Conservation (phyloP, 192 early-diverging fungal genomes). For the Mortierella alpina region DNA sequence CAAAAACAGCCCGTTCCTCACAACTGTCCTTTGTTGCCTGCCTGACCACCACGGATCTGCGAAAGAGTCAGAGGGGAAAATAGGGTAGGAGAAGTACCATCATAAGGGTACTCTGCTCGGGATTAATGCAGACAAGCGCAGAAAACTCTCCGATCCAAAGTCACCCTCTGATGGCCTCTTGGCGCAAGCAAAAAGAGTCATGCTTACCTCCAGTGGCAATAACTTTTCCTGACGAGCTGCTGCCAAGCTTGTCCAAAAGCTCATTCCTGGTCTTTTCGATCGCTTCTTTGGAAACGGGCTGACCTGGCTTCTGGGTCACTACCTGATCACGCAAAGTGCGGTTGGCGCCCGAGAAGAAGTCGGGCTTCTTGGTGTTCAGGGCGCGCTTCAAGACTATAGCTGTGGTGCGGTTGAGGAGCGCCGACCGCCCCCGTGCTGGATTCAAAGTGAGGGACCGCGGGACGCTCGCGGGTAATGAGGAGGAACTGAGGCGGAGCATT, state of each 20-base stretch:
- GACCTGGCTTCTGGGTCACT: conserved; percentile 2
- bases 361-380: conserved; percentile 26
- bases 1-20: too few relatives aligned
- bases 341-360: conserved; percentile 14
- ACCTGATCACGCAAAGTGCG: conserved; percentile 9
- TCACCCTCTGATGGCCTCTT: too few relatives aligned
- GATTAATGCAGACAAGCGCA: too few relatives aligned
- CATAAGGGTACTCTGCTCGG: too few relatives aligned
- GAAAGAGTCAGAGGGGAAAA: not conserved
- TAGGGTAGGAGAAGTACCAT: not conserved
- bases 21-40: too few relatives aligned
- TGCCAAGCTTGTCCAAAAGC: conserved; percentile 35
- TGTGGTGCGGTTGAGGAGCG: not conserved
- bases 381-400: conserved; percentile 5
- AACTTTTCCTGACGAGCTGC: conserved; percentile 27
- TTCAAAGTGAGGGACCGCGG: not conserved
- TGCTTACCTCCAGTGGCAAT: conserved; percentile 24
- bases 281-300: conserved; percentile 2
- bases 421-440: not conserved
- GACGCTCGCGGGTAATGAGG: not conserved
- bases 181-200: too few relatives aligned
- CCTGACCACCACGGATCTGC: not conserved
- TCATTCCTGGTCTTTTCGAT: conserved; percentile 41
- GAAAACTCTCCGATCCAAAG: too few relatives aligned
- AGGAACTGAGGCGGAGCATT: not conserved